phyloP scores from a whole-genome alignment of 2,329 filamentous ascomycete genomes.

The Coleophoma cylindrospora region DNA sequence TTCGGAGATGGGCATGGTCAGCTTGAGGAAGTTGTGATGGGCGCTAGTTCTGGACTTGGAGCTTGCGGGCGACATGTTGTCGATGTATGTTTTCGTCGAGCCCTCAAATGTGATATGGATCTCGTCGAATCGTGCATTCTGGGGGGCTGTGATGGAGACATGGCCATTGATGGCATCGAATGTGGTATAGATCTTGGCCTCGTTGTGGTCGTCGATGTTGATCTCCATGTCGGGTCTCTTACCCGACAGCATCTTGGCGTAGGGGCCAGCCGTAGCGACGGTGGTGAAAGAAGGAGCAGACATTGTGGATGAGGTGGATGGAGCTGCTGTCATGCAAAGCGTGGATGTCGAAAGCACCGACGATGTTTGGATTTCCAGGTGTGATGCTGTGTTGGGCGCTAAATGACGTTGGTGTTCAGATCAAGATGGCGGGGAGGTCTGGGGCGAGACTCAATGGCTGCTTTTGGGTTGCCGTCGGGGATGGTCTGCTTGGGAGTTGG shows the following conservation, averaged over 20 bases:
- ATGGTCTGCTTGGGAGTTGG: too few species aligned
- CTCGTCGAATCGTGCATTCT: constrained; percentile 23
- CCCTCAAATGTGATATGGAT: constrained; percentile 26
- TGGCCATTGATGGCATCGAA: constrained; percentile 22
- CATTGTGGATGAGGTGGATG: not conserved
- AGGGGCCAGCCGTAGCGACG: constrained; percentile 18
- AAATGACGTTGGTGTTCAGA: too few species aligned
- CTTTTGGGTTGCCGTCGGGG: too few species aligned
- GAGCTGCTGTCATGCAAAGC: too few species aligned
- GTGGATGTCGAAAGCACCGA: too few species aligned
- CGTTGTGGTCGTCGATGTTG: constrained; percentile 17
- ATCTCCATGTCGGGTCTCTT: constrained; percentile 22
- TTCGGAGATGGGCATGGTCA: constrained; percentile 26
- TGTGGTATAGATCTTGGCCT: constrained; percentile 23
- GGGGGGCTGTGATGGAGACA: constrained; percentile 21
- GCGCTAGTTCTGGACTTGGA: constrained; percentile 18
- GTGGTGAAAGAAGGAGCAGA: constrained; percentile 15
- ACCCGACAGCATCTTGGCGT: constrained; percentile 14
- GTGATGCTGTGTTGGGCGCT: too few species aligned
- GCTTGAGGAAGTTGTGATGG: constrained; percentile 24
- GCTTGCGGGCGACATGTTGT: constrained; percentile 19
- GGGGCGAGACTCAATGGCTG: too few species aligned
- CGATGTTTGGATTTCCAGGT: too few species aligned
- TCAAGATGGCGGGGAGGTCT: too few species aligned
- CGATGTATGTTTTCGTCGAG: constrained; percentile 20